Evolutionary conservation across 75 land plant species (phyloP).

Genomic region (Selaginella moellendorffii): DNA sequence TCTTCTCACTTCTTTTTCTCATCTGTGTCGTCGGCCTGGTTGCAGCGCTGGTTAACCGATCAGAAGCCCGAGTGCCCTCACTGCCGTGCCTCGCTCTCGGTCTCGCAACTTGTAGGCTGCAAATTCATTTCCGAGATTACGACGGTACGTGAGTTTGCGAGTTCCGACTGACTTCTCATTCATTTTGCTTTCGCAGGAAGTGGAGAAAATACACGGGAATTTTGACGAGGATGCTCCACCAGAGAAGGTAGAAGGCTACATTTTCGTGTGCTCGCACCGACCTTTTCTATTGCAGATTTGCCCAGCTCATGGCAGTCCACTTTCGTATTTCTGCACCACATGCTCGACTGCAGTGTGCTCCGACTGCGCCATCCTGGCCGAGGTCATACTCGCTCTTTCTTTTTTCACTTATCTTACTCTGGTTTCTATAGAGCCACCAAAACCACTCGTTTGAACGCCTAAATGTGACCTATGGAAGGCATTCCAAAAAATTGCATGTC

Average conservation of each 20-base stretch:
- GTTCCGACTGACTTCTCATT: not conserved
- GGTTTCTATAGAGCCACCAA: conserved; percentile 14
- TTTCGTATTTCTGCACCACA: conserved; percentile 26
- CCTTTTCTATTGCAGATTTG: conserved; percentile 16
- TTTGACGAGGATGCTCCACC: conserved; percentile 17
- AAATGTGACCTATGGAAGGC: conserved; percentile 21
- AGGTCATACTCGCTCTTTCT: conserved; percentile 12
- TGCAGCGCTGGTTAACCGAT: conserved; percentile 27
- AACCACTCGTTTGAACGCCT: conserved; percentile 28
- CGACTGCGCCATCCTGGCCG: conserved; percentile 23
- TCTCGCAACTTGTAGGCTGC: conserved; percentile 30
- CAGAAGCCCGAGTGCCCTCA: conserved; percentile 26
- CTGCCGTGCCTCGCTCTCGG: conserved; percentile 23
- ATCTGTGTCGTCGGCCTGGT: not conserved
- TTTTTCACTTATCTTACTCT: not conserved
- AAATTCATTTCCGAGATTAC: conserved; percentile 24
- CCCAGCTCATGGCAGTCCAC: conserved; percentile 23
- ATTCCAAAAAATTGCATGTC: conserved; percentile 19
- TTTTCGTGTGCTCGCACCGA: not conserved
- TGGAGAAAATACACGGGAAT: conserved; percentile 21
- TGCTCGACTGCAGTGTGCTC: conserved; percentile 24
- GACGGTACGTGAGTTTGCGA: conserved; percentile 7
- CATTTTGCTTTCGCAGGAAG: conserved; percentile 11
- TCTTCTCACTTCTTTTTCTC: too few relatives aligned
- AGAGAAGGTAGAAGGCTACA: conserved; percentile 17